Evolutionary conservation across 495 filamentous ascomycete species (phyloP).

Genomic region (Penicillium coffeae): DNA sequence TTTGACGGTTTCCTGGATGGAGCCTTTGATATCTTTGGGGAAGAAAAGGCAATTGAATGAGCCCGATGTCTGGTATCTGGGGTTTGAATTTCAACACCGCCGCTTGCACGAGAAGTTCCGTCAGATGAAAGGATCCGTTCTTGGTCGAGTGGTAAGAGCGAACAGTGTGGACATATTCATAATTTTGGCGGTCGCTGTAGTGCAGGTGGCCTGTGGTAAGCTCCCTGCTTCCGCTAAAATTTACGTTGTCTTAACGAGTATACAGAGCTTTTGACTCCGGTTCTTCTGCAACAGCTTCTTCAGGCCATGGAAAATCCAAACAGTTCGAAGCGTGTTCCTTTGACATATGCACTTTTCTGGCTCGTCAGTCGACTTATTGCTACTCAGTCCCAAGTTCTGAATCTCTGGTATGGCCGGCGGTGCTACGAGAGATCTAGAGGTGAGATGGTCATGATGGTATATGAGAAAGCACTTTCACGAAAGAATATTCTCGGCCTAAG

Average conservation of each 20-base stretch:
- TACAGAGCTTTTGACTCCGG: slow-evolving; percentile 53
- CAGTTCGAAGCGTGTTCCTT: slow-evolving; percentile 48
- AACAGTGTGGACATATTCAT: slow-evolving; percentile 74
- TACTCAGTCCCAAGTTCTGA: slow-evolving; percentile 64
- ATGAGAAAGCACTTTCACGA: slow-evolving; percentile 74
- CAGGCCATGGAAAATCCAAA: slow-evolving; percentile 56
- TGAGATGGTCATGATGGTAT: slow-evolving; percentile 84
- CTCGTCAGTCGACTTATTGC: slow-evolving; percentile 57
- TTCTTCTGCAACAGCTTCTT: slow-evolving; percentile 69
- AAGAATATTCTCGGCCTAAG: slow-evolving; percentile 60
- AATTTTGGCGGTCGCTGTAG: slow-evolving; percentile 53
- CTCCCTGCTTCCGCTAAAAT: neutral
- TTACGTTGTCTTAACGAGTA: neutral
- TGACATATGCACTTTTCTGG: slow-evolving; percentile 63
- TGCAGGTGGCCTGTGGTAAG: slow-evolving; percentile 57
- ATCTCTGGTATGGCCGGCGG: slow-evolving; percentile 69
- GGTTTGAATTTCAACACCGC: slow-evolving; percentile 71
- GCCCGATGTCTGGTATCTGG: slow-evolving; percentile 72
- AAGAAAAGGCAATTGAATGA: slow-evolving; percentile 62
- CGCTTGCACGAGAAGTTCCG: slow-evolving; percentile 69
- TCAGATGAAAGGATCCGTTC: slow-evolving; percentile 65
- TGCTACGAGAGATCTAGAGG: slow-evolving; percentile 76
- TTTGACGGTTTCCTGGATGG: slow-evolving; percentile 80
- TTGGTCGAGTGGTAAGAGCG: slow-evolving; percentile 62
- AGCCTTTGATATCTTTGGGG: slow-evolving; percentile 62